Evolutionary conservation across 2,329 filamentous ascomycete genomes (phyloP).

Genomic region (Thelonectria discophora): DNA sequence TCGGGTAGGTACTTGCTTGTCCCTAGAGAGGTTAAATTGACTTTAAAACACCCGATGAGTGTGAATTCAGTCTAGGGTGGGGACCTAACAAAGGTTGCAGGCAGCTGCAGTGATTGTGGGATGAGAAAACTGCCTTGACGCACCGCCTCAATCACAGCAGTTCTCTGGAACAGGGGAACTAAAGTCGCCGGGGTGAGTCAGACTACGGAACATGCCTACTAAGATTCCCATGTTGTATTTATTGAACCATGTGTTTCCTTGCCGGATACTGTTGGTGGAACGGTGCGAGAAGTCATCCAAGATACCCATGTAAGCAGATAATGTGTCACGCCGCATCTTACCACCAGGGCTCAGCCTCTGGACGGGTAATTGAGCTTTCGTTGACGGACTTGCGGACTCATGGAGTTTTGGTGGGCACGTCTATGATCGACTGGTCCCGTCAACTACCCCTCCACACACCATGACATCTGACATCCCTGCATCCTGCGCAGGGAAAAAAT

Average conservation of each 20-base stretch:
- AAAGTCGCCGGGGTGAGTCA: conserved; percentile 32
- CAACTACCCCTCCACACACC: neutral
- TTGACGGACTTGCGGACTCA: neutral
- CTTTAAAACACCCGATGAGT: neutral
- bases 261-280: too few species aligned
- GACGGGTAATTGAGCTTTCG: too few species aligned
- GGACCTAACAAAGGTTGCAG: neutral
- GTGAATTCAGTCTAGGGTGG: neutral
- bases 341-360: too few species aligned
- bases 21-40: too few species aligned
- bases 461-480: neutral
- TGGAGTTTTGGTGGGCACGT: neutral
- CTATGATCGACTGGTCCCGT: neutral
- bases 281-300: too few species aligned
- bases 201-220: neutral
- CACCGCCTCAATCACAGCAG: conserved; percentile 36
- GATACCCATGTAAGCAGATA: too few species aligned
- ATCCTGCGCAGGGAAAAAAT: neutral
- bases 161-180: neutral
- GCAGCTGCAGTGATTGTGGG: conserved; percentile 26
- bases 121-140: conserved; percentile 39
- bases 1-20: neutral
- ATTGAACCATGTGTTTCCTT: too few species aligned
- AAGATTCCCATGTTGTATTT: too few species aligned
- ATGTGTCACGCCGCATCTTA: too few species aligned